Evolutionary conservation across 495 filamentous ascomycete species (phyloP), one percentile per base, ranked within the genome.

Genomic region (Talaromyces borbonicus): DNA sequence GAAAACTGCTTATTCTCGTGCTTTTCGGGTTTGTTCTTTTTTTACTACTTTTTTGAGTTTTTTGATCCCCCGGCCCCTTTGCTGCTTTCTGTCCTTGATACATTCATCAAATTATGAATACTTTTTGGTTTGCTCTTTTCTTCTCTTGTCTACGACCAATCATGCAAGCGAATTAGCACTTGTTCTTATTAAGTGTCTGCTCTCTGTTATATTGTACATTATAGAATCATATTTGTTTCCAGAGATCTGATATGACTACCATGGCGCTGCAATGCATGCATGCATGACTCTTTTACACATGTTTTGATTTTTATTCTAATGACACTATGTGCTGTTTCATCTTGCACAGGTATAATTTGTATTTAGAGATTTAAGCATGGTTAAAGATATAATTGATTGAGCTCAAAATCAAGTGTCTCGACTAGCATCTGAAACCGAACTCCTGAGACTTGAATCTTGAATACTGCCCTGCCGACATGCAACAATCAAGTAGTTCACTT

Each of bases 21-120:
- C 32, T 44, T 31, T 31, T 29, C 9, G 11, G 16, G 11, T 22
- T 38, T 2, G 16, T 22, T 38, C 11, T 38, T 38, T n/a, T 25
- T 43, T 44, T 7, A 24, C n/a, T 39, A 15, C 42, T 48, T 26
- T 47, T 40, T 46, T 46, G 25, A 41, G 20, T 47, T 37, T 16
- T 42, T 26, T 33, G 20, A 25, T 16, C 26, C 26, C 24, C 19
- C 35, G 46, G 23, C 48, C 52, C 50, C 52, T 56, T 55, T 32
- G 49, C 48, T 50, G 65, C 57, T 48, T 59, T 62, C 52, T 56
- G 52, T n/a, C 59, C 62, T 49, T 54, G 61, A 56, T 55, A 24
- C 20, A 41, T 41, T n/a, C 20, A 5, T 41, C 38, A 60, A 56
- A 22, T 48, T 43, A 44, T 52, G n/a, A n/a, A n/a, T n/a, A n/a